Conservation (phyloP, 2,329 filamentous ascomycete species). For the Neofusicoccum kwambonambiense region DNA sequence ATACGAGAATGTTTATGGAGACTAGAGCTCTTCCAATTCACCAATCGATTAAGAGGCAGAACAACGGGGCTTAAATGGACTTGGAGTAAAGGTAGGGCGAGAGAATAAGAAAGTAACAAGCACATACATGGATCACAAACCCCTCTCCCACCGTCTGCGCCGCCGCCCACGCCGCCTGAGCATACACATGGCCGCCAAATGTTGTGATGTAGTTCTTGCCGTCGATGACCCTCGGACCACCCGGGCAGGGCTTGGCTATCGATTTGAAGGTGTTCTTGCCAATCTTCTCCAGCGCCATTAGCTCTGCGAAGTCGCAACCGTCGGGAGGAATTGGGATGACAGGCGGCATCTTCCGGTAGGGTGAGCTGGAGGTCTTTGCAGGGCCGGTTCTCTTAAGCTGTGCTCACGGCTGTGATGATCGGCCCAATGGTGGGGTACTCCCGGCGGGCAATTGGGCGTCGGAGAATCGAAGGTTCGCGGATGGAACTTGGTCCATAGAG, state of each 20-base stretch:
- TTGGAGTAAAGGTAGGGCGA: too few species aligned
- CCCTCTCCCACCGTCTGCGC: constrained; percentile 52
- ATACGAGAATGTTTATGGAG: too few species aligned
- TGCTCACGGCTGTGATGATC: neutral
- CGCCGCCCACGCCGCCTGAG: constrained; percentile 56
- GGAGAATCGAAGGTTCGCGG: too few species aligned
- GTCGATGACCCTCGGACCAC: constrained; percentile 19
- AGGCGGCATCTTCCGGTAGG: neutral
- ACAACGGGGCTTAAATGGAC: too few species aligned
- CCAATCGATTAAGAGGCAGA: too few species aligned
- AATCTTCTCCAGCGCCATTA: constrained; percentile 43
- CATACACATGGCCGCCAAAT: constrained; percentile 58
- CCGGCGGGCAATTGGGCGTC: too few species aligned
- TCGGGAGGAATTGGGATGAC: neutral
- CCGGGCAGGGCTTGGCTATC: neutral
- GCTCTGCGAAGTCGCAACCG: constrained; percentile 33
- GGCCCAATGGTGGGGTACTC: too few species aligned
- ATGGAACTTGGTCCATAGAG: too few species aligned
- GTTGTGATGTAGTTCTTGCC: constrained; percentile 42
- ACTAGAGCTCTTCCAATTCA: too few species aligned
- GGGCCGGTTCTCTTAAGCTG: neutral
- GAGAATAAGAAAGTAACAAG: constrained; percentile 20
- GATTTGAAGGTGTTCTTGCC: constrained; percentile 41
- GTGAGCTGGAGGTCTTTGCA: too few species aligned
- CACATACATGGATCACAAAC: constrained; percentile 52